Percentiles rank a stretch among this genome's conserved stretches.
Evolutionary conservation across 306 rosid species (phyloP).

Genomic region (Luffa acutangula): DNA sequence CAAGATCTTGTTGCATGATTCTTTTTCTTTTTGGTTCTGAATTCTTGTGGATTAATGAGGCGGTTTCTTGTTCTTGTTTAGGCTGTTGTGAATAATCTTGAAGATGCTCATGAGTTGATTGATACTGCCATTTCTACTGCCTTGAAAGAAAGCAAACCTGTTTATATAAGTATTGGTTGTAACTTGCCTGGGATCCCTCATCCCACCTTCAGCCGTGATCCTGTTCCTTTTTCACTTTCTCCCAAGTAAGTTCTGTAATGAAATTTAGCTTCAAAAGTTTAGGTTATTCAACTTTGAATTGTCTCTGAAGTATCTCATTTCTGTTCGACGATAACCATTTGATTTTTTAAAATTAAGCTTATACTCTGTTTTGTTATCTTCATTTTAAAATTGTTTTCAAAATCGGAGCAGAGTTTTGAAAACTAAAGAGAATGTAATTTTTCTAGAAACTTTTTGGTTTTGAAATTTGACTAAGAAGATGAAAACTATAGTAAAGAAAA

Average conservation of each 20-base stretch:
- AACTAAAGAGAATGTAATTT: too few relatives aligned
- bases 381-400: too few relatives aligned
- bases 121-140: slow-evolving; percentile 19
- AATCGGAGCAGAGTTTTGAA: too few relatives aligned
- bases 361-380: too few relatives aligned
- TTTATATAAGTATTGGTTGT: slow-evolving; percentile 10
- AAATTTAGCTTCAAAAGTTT: background rate
- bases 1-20: background rate
- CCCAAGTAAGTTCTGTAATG: slow-evolving; percentile 28
- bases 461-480: too few relatives aligned
- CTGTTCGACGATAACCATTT: too few relatives aligned
- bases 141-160: slow-evolving; percentile 18
- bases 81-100: slow-evolving; percentile 15
- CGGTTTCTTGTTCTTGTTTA: background rate
- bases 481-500: too few relatives aligned
- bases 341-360: background rate
- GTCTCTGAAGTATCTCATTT: background rate
- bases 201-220: slow-evolving; percentile 48
- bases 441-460: too few relatives aligned
- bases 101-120: slow-evolving; percentile 17
- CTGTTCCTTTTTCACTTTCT: slow-evolving; percentile 43
- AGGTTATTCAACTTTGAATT: background rate
- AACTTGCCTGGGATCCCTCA: slow-evolving; percentile 30
- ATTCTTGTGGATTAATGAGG: background rate
- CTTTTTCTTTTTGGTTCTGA: background rate